phyloP scores from a whole-genome alignment of 2,329 filamentous ascomycete genomes.

The Graphiopsis chlorocephala region DNA sequence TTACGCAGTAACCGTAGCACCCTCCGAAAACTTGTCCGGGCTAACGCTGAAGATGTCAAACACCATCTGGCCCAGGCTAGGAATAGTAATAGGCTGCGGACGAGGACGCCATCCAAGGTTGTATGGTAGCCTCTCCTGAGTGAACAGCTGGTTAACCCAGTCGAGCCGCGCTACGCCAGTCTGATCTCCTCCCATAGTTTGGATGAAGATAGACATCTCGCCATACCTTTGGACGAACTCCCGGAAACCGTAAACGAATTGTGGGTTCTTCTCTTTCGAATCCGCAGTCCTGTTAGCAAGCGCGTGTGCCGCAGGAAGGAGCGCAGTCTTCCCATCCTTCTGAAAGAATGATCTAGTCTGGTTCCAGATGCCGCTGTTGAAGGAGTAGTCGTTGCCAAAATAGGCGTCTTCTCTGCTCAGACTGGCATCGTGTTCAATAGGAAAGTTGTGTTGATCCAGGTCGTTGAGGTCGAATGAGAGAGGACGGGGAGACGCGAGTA shows the following conservation, averaged over 20 bases:
- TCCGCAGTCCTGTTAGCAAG: constrained; percentile 22
- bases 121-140: constrained; percentile 38
- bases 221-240: constrained; percentile 38
- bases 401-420: constrained; percentile 35
- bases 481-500: constrained; percentile 24
- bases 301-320: neutral
- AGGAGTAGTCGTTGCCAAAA: constrained; percentile 36
- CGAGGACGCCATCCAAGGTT: constrained; percentile 36
- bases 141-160: constrained; percentile 37
- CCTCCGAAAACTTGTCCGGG: constrained; percentile 25
- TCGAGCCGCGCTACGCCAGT: constrained; percentile 35
- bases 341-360: constrained; percentile 20
- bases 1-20: constrained; percentile 18
- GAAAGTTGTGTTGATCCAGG: constrained; percentile 33
- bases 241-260: constrained; percentile 31
- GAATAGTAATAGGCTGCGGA: constrained; percentile 26
- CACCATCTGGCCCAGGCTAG: constrained; percentile 27
- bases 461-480: constrained; percentile 28
- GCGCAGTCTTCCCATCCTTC: neutral
- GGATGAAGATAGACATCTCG: constrained; percentile 39
- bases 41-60: constrained; percentile 24
- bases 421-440: constrained; percentile 39
- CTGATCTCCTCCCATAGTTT: constrained; percentile 31
- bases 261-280: constrained; percentile 30
- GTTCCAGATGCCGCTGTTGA: constrained; percentile 31